phyloP scores from a whole-genome alignment of 495 filamentous ascomycete genomes.

The Daldinia vernicosa region DNA sequence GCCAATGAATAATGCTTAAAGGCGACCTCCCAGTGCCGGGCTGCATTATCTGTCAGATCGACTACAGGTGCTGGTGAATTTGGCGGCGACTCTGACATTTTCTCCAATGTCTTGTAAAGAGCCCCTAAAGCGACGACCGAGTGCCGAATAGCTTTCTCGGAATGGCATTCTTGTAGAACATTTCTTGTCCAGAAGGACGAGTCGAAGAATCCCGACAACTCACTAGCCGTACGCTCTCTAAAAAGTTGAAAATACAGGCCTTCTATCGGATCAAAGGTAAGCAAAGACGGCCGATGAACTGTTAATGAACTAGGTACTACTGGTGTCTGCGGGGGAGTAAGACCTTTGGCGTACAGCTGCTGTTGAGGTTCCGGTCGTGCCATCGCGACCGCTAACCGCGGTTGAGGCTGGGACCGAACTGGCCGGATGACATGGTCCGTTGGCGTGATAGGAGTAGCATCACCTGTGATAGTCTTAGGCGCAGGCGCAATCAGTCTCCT shows the following conservation, averaged over 20 bases:
- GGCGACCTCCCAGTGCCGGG: slow-evolving; percentile 56
- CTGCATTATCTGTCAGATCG: slow-evolving; percentile 47
- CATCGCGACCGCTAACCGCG: background rate
- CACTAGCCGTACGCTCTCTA: slow-evolving; percentile 62
- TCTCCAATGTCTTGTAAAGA: slow-evolving; percentile 68
- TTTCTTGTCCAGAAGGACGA: slow-evolving; percentile 68
- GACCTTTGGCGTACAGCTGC: background rate
- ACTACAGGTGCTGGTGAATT: slow-evolving; percentile 48
- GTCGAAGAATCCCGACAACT: slow-evolving; percentile 69
- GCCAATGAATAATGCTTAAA: slow-evolving; percentile 57
- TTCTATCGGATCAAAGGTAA: slow-evolving; percentile 57
- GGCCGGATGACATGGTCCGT: slow-evolving; percentile 7
- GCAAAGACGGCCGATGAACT: slow-evolving; percentile 49
- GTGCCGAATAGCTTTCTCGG: slow-evolving; percentile 69
- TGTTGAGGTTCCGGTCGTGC: slow-evolving; percentile 6
- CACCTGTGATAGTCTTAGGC: slow-evolving; percentile 50
- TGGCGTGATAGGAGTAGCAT: slow-evolving; percentile 25
- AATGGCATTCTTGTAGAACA: slow-evolving; percentile 67
- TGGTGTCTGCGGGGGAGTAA: slow-evolving; percentile 52
- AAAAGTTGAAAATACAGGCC: slow-evolving; percentile 69
- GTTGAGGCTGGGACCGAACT: slow-evolving; percentile 11
- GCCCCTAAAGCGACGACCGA: slow-evolving; percentile 71
- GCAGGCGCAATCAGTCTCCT: slow-evolving; percentile 56
- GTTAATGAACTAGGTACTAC: slow-evolving; percentile 19
- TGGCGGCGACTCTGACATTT: slow-evolving; percentile 59